A percentile compares a stretch with the other conserved stretches of the same genome.
phyloP scores from a whole-genome alignment of 768 basidiomycete species.

The Boletus pseudopeckii region DNA sequence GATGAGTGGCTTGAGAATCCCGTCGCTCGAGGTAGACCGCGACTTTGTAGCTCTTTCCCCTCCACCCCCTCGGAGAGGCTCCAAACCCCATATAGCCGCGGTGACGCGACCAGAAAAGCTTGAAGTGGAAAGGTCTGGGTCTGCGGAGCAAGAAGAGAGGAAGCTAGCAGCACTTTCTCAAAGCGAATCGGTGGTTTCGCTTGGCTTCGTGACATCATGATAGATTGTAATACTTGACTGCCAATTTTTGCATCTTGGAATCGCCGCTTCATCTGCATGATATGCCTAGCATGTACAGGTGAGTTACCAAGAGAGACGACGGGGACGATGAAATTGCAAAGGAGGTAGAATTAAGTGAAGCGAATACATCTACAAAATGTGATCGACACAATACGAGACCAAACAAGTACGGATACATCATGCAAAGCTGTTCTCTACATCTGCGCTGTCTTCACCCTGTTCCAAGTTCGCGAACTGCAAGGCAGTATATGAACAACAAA shows the following conservation, averaged over 20 bases:
- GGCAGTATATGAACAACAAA: neutral
- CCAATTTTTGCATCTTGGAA: conserved; percentile 16
- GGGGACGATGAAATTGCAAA: neutral
- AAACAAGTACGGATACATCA: conserved; percentile 38
- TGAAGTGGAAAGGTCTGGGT: conserved; percentile 10
- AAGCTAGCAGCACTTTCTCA: conserved; percentile 39
- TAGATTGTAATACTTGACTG: conserved; percentile 16
- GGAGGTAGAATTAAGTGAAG: conserved; percentile 3
- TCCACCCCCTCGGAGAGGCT: conserved; percentile 63
- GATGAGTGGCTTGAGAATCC: conserved; percentile 2
- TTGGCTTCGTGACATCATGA: conserved; percentile 47
- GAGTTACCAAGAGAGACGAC: neutral
- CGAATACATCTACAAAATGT: conserved; percentile 18
- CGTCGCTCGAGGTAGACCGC: conserved; percentile 27
- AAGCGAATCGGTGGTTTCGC: conserved; percentile 52
- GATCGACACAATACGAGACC: neutral
- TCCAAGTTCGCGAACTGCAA: conserved; percentile 84
- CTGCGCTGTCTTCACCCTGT: conserved; percentile 87
- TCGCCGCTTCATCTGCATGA: neutral
- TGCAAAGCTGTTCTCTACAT: conserved; percentile 93
- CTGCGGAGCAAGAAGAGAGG: conserved; percentile 8
- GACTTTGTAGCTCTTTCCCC: conserved; percentile 56
- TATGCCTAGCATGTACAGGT: neutral
- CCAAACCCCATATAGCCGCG: conserved; percentile 40
- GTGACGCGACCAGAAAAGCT: conserved; percentile 9